Evolutionary conservation across 495 filamentous ascomycete genomes (phyloP), one percentile per base, ranked within the genome.

Genomic region (Hypoxylon subgilvum): DNA sequence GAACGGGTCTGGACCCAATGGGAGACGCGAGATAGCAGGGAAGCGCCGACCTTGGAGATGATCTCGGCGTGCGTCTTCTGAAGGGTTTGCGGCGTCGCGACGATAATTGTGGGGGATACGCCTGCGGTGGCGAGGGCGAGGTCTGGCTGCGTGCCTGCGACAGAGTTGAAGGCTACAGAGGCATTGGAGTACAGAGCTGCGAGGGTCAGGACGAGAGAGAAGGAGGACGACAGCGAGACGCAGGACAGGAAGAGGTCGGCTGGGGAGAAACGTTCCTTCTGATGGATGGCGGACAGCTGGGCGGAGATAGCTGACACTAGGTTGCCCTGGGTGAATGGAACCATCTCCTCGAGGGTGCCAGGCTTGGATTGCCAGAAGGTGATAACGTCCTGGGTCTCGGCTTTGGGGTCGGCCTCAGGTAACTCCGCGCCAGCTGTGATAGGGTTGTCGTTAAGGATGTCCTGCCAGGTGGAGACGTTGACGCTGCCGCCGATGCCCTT

Each of bases 161-260:
- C 91, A 1, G 91, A 91, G 67, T 90, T 97, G 57, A 99, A 82
- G 19, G 92, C 94, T 14, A 97, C 78, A 0, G 91, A 91, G 28
- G 90, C 82, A 65, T 93, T 91, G 17, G 84, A 88, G 71, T 82
- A 92, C 4, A 99, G 82, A 0, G 93, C 92, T 17, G 86, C 86
- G 54, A 97, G 80, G 12, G 91, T 90, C 42, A 92, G 81, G 39
- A 86, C 82, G 12, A 97, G 82, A 1, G 90, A 81, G 72, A 96
- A 95, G 0, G 86, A 85, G 38, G 86, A 80, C 1, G 87, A 87
- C 17, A 97, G 84, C 2, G 88, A 86, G 57, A 93, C 90, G 31
- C 90, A 90, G 0, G 93, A 87, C n/a, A 97, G 82, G 68, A 99
- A 90, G 19, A 96, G 75, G 65, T 99, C 94, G 2, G 82, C 77